Conservation (phyloP, 2,329 filamentous ascomycete species). For the Gnomoniopsis smithogilvyi region DNA sequence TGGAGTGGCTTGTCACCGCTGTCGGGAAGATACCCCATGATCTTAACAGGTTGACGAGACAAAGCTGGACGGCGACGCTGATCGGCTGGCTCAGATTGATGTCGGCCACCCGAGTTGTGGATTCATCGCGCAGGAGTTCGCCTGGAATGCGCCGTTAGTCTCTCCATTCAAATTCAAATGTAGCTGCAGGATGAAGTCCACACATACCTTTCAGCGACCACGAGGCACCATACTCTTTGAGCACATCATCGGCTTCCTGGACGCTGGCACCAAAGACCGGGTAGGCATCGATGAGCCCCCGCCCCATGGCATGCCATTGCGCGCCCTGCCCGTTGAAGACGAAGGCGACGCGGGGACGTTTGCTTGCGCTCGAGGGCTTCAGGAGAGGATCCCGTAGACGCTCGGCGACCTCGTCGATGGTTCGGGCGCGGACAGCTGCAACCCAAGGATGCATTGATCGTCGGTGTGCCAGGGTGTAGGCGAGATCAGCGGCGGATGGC, state of each 20-base stretch:
- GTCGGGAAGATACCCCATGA: constrained; percentile 27
- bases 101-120: constrained; percentile 24
- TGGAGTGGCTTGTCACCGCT: constrained; percentile 36
- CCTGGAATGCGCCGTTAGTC: not conserved
- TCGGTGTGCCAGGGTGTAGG: constrained; percentile 20
- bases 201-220: constrained; percentile 21
- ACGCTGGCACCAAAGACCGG: constrained; percentile 14
- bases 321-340: constrained; percentile 33
- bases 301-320: constrained; percentile 28
- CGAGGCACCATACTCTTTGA: constrained; percentile 20
- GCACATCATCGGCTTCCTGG: constrained; percentile 19
- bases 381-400: not conserved
- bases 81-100: constrained; percentile 33
- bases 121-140: constrained; percentile 17
- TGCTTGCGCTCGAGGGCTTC: not conserved
- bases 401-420: not conserved
- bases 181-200: not conserved
- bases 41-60: constrained; percentile 33
- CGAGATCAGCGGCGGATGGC: constrained; percentile 18
- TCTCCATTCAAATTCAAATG: not conserved
- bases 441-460: constrained; percentile 17
- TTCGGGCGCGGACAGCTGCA: constrained; percentile 2
- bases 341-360: constrained; percentile 15
- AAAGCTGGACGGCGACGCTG: constrained; percentile 46
- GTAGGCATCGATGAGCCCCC: constrained; percentile 19